phyloP scores from a whole-genome alignment of 2,329 filamentous ascomycete species.

The Pyrenochaeta sp. region DNA sequence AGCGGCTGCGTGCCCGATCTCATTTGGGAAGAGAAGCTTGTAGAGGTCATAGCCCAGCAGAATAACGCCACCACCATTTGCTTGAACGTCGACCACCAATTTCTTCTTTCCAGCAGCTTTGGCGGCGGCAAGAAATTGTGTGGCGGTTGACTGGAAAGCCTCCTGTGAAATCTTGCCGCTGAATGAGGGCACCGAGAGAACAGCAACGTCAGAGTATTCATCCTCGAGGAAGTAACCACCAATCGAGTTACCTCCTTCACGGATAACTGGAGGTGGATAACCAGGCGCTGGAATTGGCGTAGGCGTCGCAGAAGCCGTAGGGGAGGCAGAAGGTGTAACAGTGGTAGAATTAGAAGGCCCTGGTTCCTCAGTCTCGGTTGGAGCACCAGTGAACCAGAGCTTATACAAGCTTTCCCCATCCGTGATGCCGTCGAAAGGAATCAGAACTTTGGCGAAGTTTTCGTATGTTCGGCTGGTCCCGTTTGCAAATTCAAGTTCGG shows the following conservation, averaged over 20 bases:
- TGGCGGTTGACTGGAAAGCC: slow-evolving; percentile 53
- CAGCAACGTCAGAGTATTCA: slow-evolving; percentile 57
- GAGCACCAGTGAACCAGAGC: slow-evolving; percentile 41
- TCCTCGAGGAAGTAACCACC: slow-evolving; percentile 57
- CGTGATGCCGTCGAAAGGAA: slow-evolving; percentile 52
- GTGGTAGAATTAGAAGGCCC: slow-evolving; percentile 24
- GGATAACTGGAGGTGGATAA: slow-evolving; percentile 55
- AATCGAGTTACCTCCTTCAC: slow-evolving; percentile 54
- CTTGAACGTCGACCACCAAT: slow-evolving; percentile 66
- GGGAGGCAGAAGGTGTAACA: slow-evolving; percentile 16
- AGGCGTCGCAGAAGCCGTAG: slow-evolving; percentile 19
- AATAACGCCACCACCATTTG: slow-evolving; percentile 68
- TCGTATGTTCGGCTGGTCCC: slow-evolving; percentile 51
- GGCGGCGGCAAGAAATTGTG: slow-evolving; percentile 53
- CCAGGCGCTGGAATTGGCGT: slow-evolving; percentile 48
- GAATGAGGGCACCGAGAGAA: slow-evolving; percentile 56
- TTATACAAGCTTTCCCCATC: slow-evolving; percentile 54
- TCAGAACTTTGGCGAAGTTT: slow-evolving; percentile 56
- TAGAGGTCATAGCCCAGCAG: slow-evolving; percentile 70
- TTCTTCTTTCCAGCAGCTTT: slow-evolving; percentile 64
- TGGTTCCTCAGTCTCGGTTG: slow-evolving; percentile 19
- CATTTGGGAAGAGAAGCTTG: slow-evolving; percentile 62
- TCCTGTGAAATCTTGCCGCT: slow-evolving; percentile 41
- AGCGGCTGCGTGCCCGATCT: slow-evolving; percentile 58
- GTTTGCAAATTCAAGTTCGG: slow-evolving; percentile 57